A percentile compares a stretch with the other conserved stretches of the same genome.
These are phyloP conservation scores for Cucurbitaria berberidis DNA, from an alignment of 2,329 filamentous ascomycete genomes.

Conservation along the genomic window DNA sequence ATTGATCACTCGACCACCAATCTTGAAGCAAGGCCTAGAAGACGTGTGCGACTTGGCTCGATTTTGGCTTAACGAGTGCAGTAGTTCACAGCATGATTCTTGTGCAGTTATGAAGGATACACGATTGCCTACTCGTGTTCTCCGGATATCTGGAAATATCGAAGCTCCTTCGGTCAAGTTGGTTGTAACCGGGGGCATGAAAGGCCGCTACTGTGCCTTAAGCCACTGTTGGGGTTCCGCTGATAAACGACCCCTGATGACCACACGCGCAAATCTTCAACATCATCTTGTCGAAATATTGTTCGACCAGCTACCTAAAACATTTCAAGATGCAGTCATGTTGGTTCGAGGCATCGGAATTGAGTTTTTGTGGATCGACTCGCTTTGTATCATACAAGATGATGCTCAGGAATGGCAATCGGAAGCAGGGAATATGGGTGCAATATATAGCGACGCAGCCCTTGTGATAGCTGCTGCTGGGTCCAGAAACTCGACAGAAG, in stretches of 20 bases:
- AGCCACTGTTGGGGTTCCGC: background rate
- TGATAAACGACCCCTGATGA: background rate
- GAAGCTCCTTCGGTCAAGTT: background rate
- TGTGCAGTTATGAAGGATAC: background rate
- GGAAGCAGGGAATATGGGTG: background rate
- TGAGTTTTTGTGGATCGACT: background rate
- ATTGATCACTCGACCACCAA: background rate
- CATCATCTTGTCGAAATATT: background rate
- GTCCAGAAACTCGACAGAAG: background rate
- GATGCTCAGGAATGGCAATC: background rate
- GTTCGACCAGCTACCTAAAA: background rate
- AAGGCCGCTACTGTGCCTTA: background rate
- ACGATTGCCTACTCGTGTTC: background rate
- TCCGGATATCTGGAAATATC: background rate
- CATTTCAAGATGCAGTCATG: background rate
- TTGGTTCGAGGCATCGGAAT: background rate
- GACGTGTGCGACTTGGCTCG: background rate
- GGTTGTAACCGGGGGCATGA: background rate
- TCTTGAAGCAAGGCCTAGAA: background rate
- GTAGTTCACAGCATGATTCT: background rate
- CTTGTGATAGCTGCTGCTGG: constrained; percentile 5
- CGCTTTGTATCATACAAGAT: constrained; percentile 1
- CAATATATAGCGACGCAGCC: background rate
- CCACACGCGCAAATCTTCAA: background rate
- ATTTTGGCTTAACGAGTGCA: background rate